Base-by-base conservation (phyloP, 768 basidiomycete species). In the Kwoniella botswanensis region DNA sequence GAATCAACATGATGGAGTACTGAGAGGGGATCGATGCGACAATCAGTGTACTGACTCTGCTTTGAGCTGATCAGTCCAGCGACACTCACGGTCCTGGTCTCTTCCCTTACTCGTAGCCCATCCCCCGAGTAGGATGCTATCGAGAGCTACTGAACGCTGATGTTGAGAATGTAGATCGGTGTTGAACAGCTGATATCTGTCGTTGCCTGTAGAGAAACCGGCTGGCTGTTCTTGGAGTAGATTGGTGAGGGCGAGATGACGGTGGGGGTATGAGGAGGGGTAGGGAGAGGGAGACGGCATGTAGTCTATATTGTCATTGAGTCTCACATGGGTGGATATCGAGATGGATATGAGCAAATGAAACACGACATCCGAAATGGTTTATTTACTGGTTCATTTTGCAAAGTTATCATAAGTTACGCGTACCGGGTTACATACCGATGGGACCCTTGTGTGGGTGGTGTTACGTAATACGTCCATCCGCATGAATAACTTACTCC, bases 221-320 rank as follows among this genome's bases (percentile, higher is more conserved):
- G 4, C 42, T 4, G 60, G 52, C 11, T 67, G 60, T 5, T 67
- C 57, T 4, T 59, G 13, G 11, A 71, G 66, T 1, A 71, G 42
- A 21, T 55, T 29, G 3, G 59, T 29, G 4, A 71, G 62, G 15
- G 63, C 54, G 12, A 55, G 66, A 24, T 68, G 60, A 10, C 71
- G 59, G 35, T 71, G 56, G 26, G 66, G 17, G 35, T 67, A 71
- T 1, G 65, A 67, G 11, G 65, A 55, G 46, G 46, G 9, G 18
- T 50, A 50, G 6, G 46, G 18, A 35, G 35, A 35, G 24, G 54
- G 41, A 15, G 70, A 65, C 13, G 63, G 60, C 58, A 68, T 60
- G 44, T 44, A 26, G 58, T 41, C 21, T 35, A 35, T 35, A 29
- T 46, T 43, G 61, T 59, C 26, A 59, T 29, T 15, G 57, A 4